Evolutionary conservation across 495 filamentous ascomycete species (phyloP).

Genomic region (Trichoderma orchidacearum): DNA sequence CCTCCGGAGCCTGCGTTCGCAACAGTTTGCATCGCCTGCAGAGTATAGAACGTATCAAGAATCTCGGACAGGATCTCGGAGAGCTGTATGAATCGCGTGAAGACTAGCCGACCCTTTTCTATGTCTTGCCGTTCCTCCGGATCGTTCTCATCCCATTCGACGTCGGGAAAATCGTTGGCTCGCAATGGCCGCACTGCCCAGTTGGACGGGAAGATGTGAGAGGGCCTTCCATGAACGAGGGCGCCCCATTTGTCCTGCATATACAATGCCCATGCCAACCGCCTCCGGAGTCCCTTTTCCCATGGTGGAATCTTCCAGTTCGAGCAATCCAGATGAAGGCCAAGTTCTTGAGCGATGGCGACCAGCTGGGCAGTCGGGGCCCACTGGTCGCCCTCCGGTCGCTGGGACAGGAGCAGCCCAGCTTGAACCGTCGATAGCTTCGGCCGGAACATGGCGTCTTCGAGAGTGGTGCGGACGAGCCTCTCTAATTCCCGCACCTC

Average conservation of each 20-base stretch:
- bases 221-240: conserved; percentile 53
- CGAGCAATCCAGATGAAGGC: conserved; percentile 57
- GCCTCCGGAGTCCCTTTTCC: conserved; percentile 55
- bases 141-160: conserved; percentile 38
- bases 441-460: conserved; percentile 50
- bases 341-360: conserved; percentile 53
- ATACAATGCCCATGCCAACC: conserved; percentile 62
- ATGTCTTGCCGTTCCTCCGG: conserved; percentile 48
- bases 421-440: conserved; percentile 69
- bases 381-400: conserved; percentile 43
- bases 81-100: conserved; percentile 60
- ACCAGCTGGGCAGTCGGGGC: conserved; percentile 58
- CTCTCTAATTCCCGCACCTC: conserved; percentile 50
- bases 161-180: conserved; percentile 47
- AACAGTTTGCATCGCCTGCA: conserved; percentile 42
- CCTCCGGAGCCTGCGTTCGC: conserved; percentile 34
- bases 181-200: conserved; percentile 50
- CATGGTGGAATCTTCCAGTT: conserved; percentile 58
- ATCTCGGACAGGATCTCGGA: conserved; percentile 67
- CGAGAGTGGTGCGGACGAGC: conserved; percentile 47
- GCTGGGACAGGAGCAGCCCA: conserved; percentile 60
- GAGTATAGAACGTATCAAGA: conserved; percentile 67
- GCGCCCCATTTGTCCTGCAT: conserved; percentile 69
- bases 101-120: conserved; percentile 53
- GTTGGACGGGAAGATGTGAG: conserved; percentile 47